These are phyloP conservation scores for Fusarium transvaalense DNA, from an alignment of 2,329 filamentous ascomycete species.

Conservation along the genomic window DNA sequence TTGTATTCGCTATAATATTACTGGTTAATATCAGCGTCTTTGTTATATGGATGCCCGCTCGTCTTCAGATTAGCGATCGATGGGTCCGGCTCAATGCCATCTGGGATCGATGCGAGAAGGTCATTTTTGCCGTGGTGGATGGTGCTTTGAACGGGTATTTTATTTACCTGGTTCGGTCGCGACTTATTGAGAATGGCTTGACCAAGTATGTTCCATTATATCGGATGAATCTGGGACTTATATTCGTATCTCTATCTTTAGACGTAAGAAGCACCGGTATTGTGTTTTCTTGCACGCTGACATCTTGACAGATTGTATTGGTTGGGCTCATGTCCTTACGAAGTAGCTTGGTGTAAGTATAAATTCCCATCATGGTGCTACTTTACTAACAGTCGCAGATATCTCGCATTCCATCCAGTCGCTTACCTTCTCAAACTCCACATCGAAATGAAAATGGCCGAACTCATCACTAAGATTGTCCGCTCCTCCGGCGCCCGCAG, in stretches of 20 bases:
- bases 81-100: slow-evolving; percentile 61
- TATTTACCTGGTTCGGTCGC: slow-evolving; percentile 58
- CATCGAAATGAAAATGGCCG: slow-evolving; percentile 65
- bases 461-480: slow-evolving; percentile 58
- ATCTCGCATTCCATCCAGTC: slow-evolving; percentile 57
- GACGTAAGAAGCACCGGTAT: slow-evolving; percentile 28
- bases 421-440: slow-evolving; percentile 63
- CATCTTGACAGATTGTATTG: slow-evolving; percentile 25
- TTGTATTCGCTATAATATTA: slow-evolving; percentile 59
- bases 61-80: slow-evolving; percentile 56
- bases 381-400: slow-evolving; percentile 31
- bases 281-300: accelerated
- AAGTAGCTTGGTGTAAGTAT: slow-evolving; percentile 46
- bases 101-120: slow-evolving; percentile 67
- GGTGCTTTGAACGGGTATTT: slow-evolving; percentile 64
- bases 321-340: slow-evolving; percentile 49
- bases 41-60: slow-evolving; percentile 66
- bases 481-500: neutral
- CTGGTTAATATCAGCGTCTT: slow-evolving; percentile 66
- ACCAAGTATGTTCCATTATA: slow-evolving; percentile 62
- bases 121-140: slow-evolving; percentile 64
- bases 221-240: slow-evolving; percentile 48
- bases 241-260: slow-evolving; percentile 45
- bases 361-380: too few species aligned
- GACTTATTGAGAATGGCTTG: slow-evolving; percentile 61